Evolutionary conservation across 163 green algal genomes (phyloP), one percentile per base, ranked within the genome.

Genomic region (Chloroidium sp.): DNA sequence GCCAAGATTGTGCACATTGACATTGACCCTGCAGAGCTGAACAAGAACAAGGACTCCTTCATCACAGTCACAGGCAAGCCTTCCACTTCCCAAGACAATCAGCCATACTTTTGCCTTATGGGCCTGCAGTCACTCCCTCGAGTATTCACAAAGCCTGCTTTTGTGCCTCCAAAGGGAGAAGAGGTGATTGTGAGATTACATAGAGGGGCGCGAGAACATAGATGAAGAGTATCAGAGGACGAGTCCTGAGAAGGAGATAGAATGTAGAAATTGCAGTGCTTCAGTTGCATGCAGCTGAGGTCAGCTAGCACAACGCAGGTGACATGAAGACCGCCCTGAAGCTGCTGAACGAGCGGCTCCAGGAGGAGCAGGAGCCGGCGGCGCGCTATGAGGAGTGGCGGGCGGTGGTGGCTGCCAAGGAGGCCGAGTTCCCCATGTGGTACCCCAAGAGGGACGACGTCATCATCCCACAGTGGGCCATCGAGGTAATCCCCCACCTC

Each of bases 41-140:
- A 93, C 87, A 99, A 99, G 92, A 99, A 99, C 95, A 99, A 99
- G 92, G 75, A 92, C 2, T 91, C 94, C 13, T 89, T 97, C 85
- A 90, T 98, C 76, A 88, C 94, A 2, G 79, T 98, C 75, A 97
- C 85, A 82, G 85, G 92, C 59, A 94, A 98, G 85, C 6, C 64
- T 36, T 36, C 36, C 36, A 36, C 36, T 36, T 36, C 36, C 36
- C 36, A 36, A 36, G 36, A 36, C 36, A 36, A 36, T 36, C 36
- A 36, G 36, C 36, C 36, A 36, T 36, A 36, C 36, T 36, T 36
- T 36, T 36, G 36, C 36, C 36, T 36, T 36, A 36, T 36, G 36
- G 36, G 36, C 36, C 36, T 36, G 36, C 36, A 36, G 36, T 36
- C 36, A 36, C 36, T 36, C 36, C 36, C 36, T 36, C 36, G 36